Percentiles rank a stretch among this genome's conserved stretches.
phyloP scores from a whole-genome alignment of 192 early-diverging fungal species.

The Spinellus fusiger region DNA sequence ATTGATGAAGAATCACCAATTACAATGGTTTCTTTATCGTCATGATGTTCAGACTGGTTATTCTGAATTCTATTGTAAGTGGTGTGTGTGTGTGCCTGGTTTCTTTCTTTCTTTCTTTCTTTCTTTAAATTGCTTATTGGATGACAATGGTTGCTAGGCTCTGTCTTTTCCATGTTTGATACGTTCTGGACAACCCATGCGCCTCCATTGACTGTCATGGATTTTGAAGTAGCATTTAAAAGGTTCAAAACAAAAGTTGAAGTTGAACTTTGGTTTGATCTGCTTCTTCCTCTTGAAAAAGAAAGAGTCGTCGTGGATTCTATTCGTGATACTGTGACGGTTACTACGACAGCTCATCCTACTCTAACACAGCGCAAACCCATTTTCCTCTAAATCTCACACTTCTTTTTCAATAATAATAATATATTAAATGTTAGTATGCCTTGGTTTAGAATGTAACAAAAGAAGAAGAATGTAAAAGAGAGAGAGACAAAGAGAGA shows the following conservation, averaged over 20 bases:
- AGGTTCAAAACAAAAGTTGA: constrained; percentile 52
- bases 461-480: background rate
- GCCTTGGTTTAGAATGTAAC: no score
- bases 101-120: background rate
- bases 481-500: background rate
- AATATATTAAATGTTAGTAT: no score
- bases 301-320: background rate
- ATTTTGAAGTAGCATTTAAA: constrained; percentile 61
- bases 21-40: constrained; percentile 59
- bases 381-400: no score
- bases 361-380: no score
- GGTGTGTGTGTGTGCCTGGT: background rate
- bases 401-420: no score
- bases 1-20: constrained; percentile 50
- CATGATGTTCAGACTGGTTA: constrained; percentile 53
- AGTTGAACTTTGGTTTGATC: constrained; percentile 24
- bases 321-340: no score
- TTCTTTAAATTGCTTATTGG: background rate
- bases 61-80: constrained; percentile 74
- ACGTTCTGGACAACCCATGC: constrained; percentile 53
- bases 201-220: constrained; percentile 58
- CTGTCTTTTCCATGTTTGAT: constrained; percentile 60
- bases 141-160: constrained; percentile 38
- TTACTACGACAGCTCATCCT: no score
- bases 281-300: background rate